These are phyloP conservation scores for Choiromyces venosus DNA, from an alignment of 495 filamentous ascomycete species.

Conservation along the genomic window DNA sequence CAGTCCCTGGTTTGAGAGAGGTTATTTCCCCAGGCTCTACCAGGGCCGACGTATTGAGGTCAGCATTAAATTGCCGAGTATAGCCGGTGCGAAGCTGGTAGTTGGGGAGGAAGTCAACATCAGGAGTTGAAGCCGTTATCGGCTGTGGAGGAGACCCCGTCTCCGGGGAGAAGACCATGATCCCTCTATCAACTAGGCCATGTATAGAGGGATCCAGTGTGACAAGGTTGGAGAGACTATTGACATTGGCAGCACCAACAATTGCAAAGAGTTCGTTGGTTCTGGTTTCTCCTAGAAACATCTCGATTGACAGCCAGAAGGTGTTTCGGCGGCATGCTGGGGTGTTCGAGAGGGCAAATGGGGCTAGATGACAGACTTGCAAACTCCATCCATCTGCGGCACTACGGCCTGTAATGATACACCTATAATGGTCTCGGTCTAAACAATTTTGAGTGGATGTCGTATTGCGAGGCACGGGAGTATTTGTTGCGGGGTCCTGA, in stretches of 20 bases:
- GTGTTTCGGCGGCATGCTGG: not conserved
- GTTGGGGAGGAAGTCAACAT: no score
- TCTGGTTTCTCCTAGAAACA: not conserved
- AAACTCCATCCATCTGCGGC: not conserved
- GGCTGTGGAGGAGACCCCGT: no score
- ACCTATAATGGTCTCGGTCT: not conserved
- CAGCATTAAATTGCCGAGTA: no score
- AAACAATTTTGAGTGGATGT: no score
- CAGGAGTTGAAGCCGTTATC: no score
- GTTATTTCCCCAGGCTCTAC: no score
- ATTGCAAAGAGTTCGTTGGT: not conserved
- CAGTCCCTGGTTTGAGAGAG: no score
- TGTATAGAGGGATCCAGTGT: not conserved
- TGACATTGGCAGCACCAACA: not conserved
- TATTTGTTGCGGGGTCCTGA: no score
- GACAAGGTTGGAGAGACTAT: not conserved
- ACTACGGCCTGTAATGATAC: not conserved
- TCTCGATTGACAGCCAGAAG: slow-evolving; percentile 1
- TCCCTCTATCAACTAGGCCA: not conserved
- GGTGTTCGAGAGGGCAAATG: not conserved
- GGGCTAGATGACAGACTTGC: not conserved
- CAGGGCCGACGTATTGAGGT: no score
- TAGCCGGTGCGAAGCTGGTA: no score
- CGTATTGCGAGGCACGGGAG: no score
- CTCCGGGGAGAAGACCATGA: not conserved